Evolutionary conservation across 768 basidiomycete species (phyloP), one percentile per base, ranked within the genome.

Genomic region (Pisolithus tinctorius): DNA sequence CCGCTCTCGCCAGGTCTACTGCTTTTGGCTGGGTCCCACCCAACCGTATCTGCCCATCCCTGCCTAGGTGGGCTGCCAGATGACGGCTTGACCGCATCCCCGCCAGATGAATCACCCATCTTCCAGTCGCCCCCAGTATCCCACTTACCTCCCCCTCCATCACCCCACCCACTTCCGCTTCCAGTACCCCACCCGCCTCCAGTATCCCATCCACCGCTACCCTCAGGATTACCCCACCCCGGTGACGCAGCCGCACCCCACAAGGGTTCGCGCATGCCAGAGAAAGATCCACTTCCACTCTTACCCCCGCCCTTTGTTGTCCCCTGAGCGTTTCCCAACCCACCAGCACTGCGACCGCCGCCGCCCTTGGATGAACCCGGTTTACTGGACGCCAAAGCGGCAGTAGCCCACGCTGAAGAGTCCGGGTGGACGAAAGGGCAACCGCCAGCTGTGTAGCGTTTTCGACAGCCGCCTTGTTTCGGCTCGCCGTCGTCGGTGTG

Each of bases 341-440:
- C 31, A 34, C 31, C 30, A 31, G 30, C 9, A 31, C 6, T 8
- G 10, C 30, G 30, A 11, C 30, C 34, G 5, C 34, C 13, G 11
- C 34, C 13, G 11, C 34, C 34, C 14, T 14, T 34, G 11, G 34
- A 34, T 14, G 34, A 34, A 34, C 34, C 34, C 11, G 34, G 34
- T 30, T 4, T 47, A 9, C 51, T 49, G 11, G 59, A 7, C 23
- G 43, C n/a, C n/a, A 25, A 51, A 4, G 63, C 68, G 6, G 45
- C 17, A 31, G 40, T 51, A 26, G 9, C 31, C 66, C 66, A 67
- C 13, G 37, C 34, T n/a, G 60, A 46, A 9, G 63, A 54, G n/a
- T 26, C 58, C 8, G 67, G 66, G 47, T 72, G 71, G 23, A 69
- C 14, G 47, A 65, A 72, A 2, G 20, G 10, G 46, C 71, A 72